Evolutionary conservation across 2,329 filamentous ascomycete genomes (phyloP).

Genomic region (Diaporthe australafricana): DNA sequence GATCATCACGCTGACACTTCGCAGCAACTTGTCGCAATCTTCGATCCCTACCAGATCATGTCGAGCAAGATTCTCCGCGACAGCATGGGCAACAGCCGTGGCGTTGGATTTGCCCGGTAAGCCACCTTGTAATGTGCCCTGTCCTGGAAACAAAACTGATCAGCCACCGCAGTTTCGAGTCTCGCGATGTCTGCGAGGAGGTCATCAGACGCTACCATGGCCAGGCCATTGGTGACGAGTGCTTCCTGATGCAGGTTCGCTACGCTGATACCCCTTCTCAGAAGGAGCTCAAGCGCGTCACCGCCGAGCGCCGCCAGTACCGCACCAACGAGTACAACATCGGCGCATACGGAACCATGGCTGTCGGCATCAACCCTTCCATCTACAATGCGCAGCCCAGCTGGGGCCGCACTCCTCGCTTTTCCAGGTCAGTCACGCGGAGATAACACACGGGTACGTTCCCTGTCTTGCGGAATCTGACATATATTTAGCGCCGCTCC

Average conservation of each 20-base stretch:
- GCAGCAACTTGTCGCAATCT: slow-evolving; percentile 82
- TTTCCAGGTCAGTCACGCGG: slow-evolving; percentile 41
- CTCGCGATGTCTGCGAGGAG: slow-evolving; percentile 88
- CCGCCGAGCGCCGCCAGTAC: slow-evolving; percentile 93
- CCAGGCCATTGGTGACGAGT: slow-evolving; percentile 78
- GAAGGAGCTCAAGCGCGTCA: slow-evolving; percentile 96
- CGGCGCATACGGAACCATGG: slow-evolving; percentile 73
- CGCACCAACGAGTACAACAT: slow-evolving; percentile 95
- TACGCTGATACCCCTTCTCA: slow-evolving; percentile 97
- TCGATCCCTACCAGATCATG: slow-evolving; percentile 83
- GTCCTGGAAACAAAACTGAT: slow-evolving; percentile 40
- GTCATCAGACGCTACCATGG: slow-evolving; percentile 91
- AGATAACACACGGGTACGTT: neutral
- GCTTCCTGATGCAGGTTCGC: slow-evolving; percentile 89
- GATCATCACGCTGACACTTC: slow-evolving; percentile 39
- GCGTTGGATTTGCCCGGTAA: slow-evolving; percentile 96
- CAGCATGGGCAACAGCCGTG: slow-evolving; percentile 90
- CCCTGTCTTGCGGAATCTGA: slow-evolving; percentile 31
- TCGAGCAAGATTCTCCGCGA: slow-evolving; percentile 97
- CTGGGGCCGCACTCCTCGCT: slow-evolving; percentile 50
- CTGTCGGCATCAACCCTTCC: slow-evolving; percentile 66
- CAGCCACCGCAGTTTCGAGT: slow-evolving; percentile 78
- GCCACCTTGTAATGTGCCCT: slow-evolving; percentile 43
- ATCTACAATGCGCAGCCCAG: slow-evolving; percentile 54
- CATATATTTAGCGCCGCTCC: slow-evolving; percentile 36